These are phyloP conservation scores for Pyrrhoderma lamaoense DNA, from an alignment of 1,284 basidiomycete species.

Conservation along the genomic window DNA sequence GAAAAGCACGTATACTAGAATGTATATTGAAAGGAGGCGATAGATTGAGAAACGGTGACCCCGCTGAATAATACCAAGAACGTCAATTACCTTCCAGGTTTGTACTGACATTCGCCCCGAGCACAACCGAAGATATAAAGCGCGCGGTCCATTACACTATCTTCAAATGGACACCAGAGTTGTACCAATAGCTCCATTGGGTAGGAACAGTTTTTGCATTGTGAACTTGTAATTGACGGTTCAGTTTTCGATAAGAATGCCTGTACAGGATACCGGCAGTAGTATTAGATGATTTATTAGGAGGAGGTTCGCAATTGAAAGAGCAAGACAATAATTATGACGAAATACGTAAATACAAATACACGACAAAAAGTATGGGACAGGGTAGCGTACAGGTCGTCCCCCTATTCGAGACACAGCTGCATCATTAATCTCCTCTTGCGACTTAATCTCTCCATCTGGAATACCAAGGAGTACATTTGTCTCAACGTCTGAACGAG, in stretches of 20 bases:
- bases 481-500: constrained; percentile 50
- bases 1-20: constrained; percentile 67
- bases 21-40: neutral
- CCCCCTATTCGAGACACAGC: constrained; percentile 82
- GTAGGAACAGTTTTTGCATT: constrained; percentile 60
- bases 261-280: constrained; percentile 18
- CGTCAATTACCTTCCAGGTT: constrained; percentile 57
- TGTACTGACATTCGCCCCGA: constrained; percentile 57
- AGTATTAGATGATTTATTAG: too few relatives aligned
- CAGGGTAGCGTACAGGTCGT: constrained; percentile 64
- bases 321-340: constrained; percentile 38
- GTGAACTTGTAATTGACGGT: constrained; percentile 31
- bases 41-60: neutral
- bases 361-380: constrained; percentile 31
- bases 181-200: constrained; percentile 76
- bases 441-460: constrained; percentile 54
- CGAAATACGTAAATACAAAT: constrained; percentile 25
- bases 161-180: constrained; percentile 80
- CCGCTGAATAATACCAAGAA: neutral
- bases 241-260: constrained; percentile 28
- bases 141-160: constrained; percentile 72
- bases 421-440: constrained; percentile 56
- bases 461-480: constrained; percentile 69
- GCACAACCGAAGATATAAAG: constrained; percentile 78
- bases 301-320: constrained; percentile 23